These are phyloP conservation scores for Gomphus bonarii DNA, from an alignment of 1,284 basidiomycete species.

Conservation along the genomic window DNA sequence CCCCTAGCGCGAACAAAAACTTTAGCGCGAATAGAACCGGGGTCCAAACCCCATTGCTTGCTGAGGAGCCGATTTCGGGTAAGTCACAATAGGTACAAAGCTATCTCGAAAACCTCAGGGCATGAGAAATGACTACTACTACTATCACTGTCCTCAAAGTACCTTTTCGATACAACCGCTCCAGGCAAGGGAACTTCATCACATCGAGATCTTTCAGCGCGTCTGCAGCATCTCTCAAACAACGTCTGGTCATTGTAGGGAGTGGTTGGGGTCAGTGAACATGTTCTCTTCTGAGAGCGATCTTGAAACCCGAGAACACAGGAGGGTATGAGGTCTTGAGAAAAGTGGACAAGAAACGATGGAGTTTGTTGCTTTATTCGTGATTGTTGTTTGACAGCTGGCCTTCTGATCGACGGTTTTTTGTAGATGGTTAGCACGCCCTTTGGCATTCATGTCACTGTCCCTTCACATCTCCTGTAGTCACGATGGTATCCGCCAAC, in stretches of 20 bases:
- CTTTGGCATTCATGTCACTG: neutral
- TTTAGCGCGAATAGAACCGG: too few relatives aligned
- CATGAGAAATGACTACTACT: neutral
- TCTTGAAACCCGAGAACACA: neutral
- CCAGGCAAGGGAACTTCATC: neutral
- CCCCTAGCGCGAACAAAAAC: too few relatives aligned
- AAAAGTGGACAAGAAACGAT: conserved; percentile 55
- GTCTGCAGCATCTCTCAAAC: conserved; percentile 30
- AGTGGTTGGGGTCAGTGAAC: conserved; percentile 55
- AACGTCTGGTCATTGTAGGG: conserved; percentile 71
- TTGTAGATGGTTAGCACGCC: neutral
- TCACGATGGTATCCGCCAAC: conserved; percentile 63
- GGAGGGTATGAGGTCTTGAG: conserved; percentile 64
- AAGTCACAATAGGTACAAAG: too few relatives aligned
- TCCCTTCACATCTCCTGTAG: conserved; percentile 16
- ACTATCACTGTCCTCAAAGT: neutral
- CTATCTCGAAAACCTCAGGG: neutral
- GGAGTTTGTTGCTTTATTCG: conserved; percentile 33
- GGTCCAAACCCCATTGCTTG: too few relatives aligned
- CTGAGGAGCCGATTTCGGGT: too few relatives aligned
- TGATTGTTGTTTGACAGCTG: neutral
- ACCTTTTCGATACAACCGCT: neutral
- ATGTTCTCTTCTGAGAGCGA: neutral
- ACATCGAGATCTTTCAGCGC: conserved; percentile 13
- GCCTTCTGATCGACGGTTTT: neutral